Evolutionary conservation across 1,284 basidiomycete genomes (phyloP).

Genomic region (Jaminaea rosea): DNA sequence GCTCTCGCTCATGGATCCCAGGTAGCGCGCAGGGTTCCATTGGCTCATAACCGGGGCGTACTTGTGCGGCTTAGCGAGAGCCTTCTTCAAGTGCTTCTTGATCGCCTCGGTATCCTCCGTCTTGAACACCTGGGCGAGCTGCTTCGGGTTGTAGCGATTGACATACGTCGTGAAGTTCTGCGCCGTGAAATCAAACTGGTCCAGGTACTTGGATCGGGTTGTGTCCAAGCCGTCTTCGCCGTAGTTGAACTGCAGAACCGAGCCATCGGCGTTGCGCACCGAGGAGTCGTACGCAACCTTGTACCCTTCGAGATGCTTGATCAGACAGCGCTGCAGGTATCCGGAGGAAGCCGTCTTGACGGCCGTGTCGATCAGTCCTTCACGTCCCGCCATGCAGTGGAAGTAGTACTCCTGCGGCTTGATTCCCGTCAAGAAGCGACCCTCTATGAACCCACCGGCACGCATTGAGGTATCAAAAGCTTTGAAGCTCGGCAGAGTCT

Average conservation of each 20-base stretch:
- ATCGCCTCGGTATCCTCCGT: conserved; percentile 64
- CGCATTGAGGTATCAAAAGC: conserved; percentile 93
- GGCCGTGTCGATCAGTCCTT: conserved; percentile 97
- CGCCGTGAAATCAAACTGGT: conserved; percentile 86
- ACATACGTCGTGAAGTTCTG: conserved; percentile 75
- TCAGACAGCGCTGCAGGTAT: conserved; percentile 93
- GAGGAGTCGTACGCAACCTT: conserved; percentile 97
- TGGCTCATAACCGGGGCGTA: conserved; percentile 65
- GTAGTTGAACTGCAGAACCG: conserved; percentile 92
- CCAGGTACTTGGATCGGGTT: conserved; percentile 60
- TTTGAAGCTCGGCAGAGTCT: conserved; percentile 94
- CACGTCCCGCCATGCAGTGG: conserved; percentile 99
- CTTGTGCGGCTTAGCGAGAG: conserved; percentile 74
- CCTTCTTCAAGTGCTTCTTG: conserved; percentile 72
- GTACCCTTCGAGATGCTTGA: conserved; percentile 95
- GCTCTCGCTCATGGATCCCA: conserved; percentile 86
- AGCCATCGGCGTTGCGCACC: conserved; percentile 85
- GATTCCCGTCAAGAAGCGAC: conserved; percentile 96
- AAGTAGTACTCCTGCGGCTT: conserved; percentile 99
- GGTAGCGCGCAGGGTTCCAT: conserved; percentile 68
- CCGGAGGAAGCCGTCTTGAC: conserved; percentile 98
- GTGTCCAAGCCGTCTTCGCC: conserved; percentile 95
- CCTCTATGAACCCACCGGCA: conserved; percentile 98
- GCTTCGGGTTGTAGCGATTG: conserved; percentile 59
- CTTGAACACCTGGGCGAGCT: conserved; percentile 47